Base-by-base conservation (phyloP, 257 asterid genomes). In the Solanum paucissectum region DNA sequence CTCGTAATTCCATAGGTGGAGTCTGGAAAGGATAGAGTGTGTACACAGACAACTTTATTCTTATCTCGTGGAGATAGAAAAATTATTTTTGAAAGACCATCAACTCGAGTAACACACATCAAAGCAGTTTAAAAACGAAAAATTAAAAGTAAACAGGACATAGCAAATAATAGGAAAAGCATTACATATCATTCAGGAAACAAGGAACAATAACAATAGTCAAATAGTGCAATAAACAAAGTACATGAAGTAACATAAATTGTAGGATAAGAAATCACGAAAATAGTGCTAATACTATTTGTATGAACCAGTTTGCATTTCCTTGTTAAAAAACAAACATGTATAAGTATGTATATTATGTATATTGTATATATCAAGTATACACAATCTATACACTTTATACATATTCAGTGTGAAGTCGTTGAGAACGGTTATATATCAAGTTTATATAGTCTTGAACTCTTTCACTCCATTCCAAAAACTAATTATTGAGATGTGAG, bases 381-480 rank as follows among this genome's bases (percentile, higher is more conserved):
- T 23, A 62, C 71, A 62, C 4, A 10, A 62, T 10, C 3, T 23
- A 62, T 62, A n/a, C 12, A 62, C 32, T 62, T 23, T 0, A 62
- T n/a, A 62, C 14, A 62, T 62, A 62, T 20, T 55, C 11, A 20
- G 27, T 60, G 6, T 60, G 27, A 20, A 58, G 27, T 60, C 27
- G 1, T 21, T 21, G 27, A 20, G 0, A 23, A 21, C 2, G 0
- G 2, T 23, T 62, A 62, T n/a, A 9, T 2, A 2, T 11, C 3
- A 11, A 11, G 16, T 62, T 10, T n/a, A 62, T 62, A n/a, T n/a
- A 62, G 3, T 23, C 5, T 62, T 9, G 32, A 4, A 58, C 2
- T 58, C 68, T 58, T 49, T 21, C 27, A 7, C 27, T 21, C 58
- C 20, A 13, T 46, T 46, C 58, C 58, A 46, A 52, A 52, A 52